phyloP scores from a whole-genome alignment of 345 rosid genomes.

The Boechera divaricarpa region DNA sequence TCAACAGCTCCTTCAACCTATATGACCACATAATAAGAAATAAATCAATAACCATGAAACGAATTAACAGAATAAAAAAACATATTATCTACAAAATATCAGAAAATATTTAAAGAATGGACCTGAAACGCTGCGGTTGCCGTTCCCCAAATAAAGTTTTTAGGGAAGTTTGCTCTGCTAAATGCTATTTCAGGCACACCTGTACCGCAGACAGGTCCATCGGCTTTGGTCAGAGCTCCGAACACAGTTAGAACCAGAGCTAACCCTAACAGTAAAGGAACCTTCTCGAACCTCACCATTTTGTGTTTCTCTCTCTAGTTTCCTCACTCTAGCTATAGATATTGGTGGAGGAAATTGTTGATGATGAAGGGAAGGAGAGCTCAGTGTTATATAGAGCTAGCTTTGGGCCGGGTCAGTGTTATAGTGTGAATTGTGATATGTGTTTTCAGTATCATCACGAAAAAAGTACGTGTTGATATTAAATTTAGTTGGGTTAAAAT shows the following conservation, averaged over 20 bases:
- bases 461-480: background rate
- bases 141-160: constrained; percentile 45
- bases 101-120: too few relatives aligned
- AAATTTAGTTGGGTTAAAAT: background rate
- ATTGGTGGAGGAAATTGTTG: constrained; percentile 28
- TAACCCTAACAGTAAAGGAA: constrained; percentile 39
- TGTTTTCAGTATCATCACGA: constrained; percentile 10
- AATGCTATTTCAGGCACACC: constrained; percentile 21
- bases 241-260: constrained; percentile 32
- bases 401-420: background rate
- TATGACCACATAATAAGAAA: background rate
- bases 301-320: constrained; percentile 24
- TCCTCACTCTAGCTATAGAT: background rate
- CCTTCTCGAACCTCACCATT: constrained; percentile 36
- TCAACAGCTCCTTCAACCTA: constrained; percentile 46
- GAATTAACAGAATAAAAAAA: too few relatives aligned
- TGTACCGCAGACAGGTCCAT: constrained; percentile 33
- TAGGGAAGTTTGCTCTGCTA: constrained; percentile 44
- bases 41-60: background rate
- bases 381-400: constrained; percentile 26
- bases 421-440: background rate
- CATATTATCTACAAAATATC: background rate
- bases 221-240: constrained; percentile 41
- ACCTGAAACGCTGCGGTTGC: constrained; percentile 48
- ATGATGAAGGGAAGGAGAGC: constrained; percentile 20